These are phyloP conservation scores for Lomentospora prolificans DNA, from an alignment of 2,329 filamentous ascomycete species.

Conservation along the genomic window DNA sequence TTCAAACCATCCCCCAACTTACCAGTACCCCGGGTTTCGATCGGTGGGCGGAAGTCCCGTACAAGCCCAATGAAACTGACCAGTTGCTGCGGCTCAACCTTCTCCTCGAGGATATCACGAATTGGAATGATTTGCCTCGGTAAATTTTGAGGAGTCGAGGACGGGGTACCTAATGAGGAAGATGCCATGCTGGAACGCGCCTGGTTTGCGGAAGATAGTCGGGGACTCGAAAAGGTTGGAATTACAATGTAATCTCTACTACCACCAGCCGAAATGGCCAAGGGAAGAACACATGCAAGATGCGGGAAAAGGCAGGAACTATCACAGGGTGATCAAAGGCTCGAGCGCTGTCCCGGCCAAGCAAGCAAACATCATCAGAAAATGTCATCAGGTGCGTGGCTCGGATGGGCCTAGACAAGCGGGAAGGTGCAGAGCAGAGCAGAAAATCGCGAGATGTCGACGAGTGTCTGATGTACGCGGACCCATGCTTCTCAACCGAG, in stretches of 20 bases:
- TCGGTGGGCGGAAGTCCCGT: conserved; percentile 50
- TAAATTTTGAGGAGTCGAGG: neutral
- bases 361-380: no score
- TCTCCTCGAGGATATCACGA: conserved; percentile 32
- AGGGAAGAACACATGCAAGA: no score
- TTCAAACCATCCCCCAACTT: conserved; percentile 12
- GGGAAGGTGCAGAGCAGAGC: no score
- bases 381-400: no score
- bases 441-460: no score
- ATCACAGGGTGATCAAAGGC: no score
- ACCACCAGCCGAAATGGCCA: no score
- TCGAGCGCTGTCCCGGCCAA: no score
- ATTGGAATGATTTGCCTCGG: conserved; percentile 16
- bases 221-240: neutral
- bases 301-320: no score
- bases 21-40: conserved; percentile 42
- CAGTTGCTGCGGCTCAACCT: conserved; percentile 17
- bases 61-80: conserved; percentile 63
- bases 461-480: no score
- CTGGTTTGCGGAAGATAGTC: neutral
- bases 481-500: no score
- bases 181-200: neutral
- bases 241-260: neutral
- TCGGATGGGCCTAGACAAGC: no score
- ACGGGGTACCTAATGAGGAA: neutral